Conservation (phyloP, 2,329 filamentous ascomycete species). For the Cytospora paraplurivora region DNA sequence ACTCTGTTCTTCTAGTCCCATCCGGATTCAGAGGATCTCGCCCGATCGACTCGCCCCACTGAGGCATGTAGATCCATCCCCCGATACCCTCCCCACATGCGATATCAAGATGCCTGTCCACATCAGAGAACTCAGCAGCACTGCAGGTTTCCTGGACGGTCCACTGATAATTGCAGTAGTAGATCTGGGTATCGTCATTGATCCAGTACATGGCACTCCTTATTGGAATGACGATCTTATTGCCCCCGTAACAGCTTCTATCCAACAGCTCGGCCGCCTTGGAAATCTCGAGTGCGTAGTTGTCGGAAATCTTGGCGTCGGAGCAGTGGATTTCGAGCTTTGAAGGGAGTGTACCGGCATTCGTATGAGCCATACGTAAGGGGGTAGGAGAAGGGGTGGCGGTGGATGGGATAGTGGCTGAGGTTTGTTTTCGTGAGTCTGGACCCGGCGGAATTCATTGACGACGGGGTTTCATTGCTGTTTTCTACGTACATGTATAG, state of each 20-base stretch:
- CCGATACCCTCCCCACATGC: background rate
- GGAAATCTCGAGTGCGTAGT: background rate
- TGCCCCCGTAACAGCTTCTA: background rate
- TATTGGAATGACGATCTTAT: background rate
- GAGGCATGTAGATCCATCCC: background rate
- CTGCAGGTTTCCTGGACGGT: background rate
- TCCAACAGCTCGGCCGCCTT: background rate
- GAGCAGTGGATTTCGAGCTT: conserved; percentile 1
- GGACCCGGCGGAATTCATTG: background rate
- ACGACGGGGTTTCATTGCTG: background rate
- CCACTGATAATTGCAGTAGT: background rate
- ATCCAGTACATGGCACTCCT: background rate
- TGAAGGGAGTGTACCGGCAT: background rate
- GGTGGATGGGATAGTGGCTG: background rate
- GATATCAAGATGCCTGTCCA: background rate
- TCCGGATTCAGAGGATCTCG: background rate
- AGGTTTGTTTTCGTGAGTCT: background rate
- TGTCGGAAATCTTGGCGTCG: background rate
- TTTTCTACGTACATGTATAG: background rate
- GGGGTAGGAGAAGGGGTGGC: background rate
- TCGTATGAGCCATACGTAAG: background rate
- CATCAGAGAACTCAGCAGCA: background rate
- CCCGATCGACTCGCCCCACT: background rate
- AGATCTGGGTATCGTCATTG: background rate
- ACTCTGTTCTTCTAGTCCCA: background rate